Evolutionary conservation across 2,329 filamentous ascomycete genomes (phyloP).

Genomic region (Fusarium begoniae): DNA sequence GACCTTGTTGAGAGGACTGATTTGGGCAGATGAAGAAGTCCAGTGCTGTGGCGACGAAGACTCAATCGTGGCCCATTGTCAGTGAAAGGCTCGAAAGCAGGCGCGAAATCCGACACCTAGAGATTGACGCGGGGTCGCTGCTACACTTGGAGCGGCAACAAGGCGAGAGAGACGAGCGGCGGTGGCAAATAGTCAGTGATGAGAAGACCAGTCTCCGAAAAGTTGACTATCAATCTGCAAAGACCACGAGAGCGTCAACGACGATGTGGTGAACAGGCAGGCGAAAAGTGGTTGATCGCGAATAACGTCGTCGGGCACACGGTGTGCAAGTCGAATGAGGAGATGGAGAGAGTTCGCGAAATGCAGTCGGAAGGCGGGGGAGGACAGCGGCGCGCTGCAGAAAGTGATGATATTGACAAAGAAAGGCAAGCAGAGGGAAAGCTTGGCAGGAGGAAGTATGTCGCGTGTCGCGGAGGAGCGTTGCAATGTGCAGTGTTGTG

Average conservation of each 20-base stretch:
- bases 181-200: slow-evolving; percentile 35
- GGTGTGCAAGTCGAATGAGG: slow-evolving; percentile 14
- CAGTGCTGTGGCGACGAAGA: slow-evolving; percentile 39
- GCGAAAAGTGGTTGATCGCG: slow-evolving; percentile 21
- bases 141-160: slow-evolving; percentile 29
- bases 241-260: slow-evolving; percentile 17
- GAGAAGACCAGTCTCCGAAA: slow-evolving; percentile 20
- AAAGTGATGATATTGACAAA: slow-evolving; percentile 19
- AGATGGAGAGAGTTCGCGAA: slow-evolving; percentile 14
- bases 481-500: slow-evolving; percentile 32
- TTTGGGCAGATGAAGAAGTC: slow-evolving; percentile 24
- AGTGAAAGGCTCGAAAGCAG: slow-evolving; percentile 42
- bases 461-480: slow-evolving; percentile 35
- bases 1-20: slow-evolving; percentile 10
- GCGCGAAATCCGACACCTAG: slow-evolving; percentile 38
- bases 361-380: slow-evolving; percentile 39
- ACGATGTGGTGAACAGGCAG: slow-evolving; percentile 1
- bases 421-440: slow-evolving; percentile 2
- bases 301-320: slow-evolving; percentile 11
- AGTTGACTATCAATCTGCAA: slow-evolving; percentile 21
- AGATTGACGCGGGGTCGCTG: slow-evolving; percentile 40
- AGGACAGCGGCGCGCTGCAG: slow-evolving; percentile 37
- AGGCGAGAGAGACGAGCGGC: slow-evolving; percentile 16
- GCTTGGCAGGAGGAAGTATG: slow-evolving; percentile 11
- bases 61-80: slow-evolving; percentile 50